Conservation (phyloP, 441 rosid species). For the Flueggea neowawraea region DNA sequence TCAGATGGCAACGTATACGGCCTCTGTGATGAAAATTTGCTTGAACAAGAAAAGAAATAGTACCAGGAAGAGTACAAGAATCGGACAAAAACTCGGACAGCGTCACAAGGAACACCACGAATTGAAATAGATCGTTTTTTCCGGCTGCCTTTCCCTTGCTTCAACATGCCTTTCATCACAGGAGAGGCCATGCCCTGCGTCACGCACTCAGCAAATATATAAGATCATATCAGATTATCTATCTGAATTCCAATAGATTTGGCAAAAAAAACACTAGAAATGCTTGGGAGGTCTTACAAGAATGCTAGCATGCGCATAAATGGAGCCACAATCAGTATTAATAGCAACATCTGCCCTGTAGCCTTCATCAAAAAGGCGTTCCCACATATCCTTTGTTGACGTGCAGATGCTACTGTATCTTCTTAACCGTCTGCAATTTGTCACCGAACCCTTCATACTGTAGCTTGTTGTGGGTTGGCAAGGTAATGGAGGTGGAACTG, state of each 20-base stretch:
- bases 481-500: conserved; percentile 54
- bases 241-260: not conserved
- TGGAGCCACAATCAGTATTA: conserved; percentile 45
- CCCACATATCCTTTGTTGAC: conserved; percentile 59
- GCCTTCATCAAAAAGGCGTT: conserved; percentile 76
- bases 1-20: not conserved
- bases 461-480: conserved; percentile 14
- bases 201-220: conserved; percentile 7
- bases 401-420: conserved; percentile 28
- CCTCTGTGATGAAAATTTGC: not conserved
- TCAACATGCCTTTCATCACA: conserved; percentile 69
- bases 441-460: conserved; percentile 7
- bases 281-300: conserved; percentile 46
- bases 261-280: not conserved
- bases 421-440: conserved; percentile 16
- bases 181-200: conserved; percentile 87
- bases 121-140: conserved; percentile 46
- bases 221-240: not conserved
- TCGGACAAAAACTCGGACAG: conserved; percentile 73
- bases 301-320: conserved; percentile 71
- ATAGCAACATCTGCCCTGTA: conserved; percentile 65
- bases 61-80: conserved; percentile 90
- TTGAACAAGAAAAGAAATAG: conserved; percentile 2
- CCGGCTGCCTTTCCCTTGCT: conserved; percentile 44
- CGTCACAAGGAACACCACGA: conserved; percentile 69